Evolutionary conservation across 1,139 yeast species (phyloP).

Genomic region (Hyphopichia pseudoburtonii): DNA sequence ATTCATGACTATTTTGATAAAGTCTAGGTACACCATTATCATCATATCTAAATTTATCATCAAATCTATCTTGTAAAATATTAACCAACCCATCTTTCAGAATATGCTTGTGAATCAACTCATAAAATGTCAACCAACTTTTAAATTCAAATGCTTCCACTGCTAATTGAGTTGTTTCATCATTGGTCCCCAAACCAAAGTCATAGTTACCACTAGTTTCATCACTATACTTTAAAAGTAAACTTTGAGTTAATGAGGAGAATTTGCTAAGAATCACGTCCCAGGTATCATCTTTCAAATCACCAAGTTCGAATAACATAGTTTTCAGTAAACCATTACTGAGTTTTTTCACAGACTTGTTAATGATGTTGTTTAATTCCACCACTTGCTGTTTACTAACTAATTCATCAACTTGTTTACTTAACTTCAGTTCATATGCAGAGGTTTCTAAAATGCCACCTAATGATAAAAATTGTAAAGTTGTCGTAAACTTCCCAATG

Average conservation of each 20-base stretch:
- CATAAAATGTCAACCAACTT: conserved; percentile 68
- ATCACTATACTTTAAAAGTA: conserved; percentile 19
- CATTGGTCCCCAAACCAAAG: conserved; percentile 62
- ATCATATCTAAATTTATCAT: conserved; percentile 80
- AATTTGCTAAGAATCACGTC: conserved; percentile 54
- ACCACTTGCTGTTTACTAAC: conserved; percentile 40
- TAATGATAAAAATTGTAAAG: conserved; percentile 21
- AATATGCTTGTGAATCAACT: conserved; percentile 56
- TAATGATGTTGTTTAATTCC: conserved; percentile 44
- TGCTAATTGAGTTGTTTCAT: conserved; percentile 41
- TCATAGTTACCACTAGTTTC: conserved; percentile 41
- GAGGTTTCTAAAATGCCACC: conserved; percentile 20
- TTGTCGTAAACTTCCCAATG: conserved; percentile 8
- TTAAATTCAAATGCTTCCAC: conserved; percentile 45
- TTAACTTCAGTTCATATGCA: conserved; percentile 15
- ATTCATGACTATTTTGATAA: conserved; percentile 74
- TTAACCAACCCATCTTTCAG: conserved; percentile 58
- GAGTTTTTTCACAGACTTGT: conserved; percentile 41
- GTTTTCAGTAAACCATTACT: conserved; percentile 38
- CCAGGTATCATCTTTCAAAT: conserved; percentile 61
- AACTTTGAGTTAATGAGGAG: conserved; percentile 32
- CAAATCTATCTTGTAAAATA: conserved; percentile 70
- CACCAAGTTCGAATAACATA: conserved; percentile 36
- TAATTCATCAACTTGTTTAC: conserved; percentile 20
- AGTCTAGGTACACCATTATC: conserved; percentile 77